Evolutionary conservation across 2,329 filamentous ascomycete species (phyloP), one percentile per base, ranked within the genome.

Genomic region (Fonsecaea monophora): DNA sequence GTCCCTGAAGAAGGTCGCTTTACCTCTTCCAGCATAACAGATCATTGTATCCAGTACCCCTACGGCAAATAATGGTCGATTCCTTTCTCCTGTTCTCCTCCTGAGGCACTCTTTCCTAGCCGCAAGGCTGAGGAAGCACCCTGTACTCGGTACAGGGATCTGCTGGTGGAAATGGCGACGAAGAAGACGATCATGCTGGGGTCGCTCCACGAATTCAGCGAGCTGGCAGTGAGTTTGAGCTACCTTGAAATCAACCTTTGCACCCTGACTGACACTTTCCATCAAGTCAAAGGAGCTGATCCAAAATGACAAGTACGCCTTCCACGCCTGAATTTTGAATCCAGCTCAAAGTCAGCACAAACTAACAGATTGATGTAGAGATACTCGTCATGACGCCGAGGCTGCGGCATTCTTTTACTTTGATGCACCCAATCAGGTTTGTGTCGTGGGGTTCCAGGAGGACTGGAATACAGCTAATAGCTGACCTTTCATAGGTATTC

Each of bases 381-480:
- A 70, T 45, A 58, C 68, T 45, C 61, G 63, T 18, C 38, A 65
- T 55, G 68, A 68, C 53, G 56, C 64, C 1, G 56, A 67, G 38
- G 38, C 35, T n/a, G 66, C 66, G 25, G 62, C 65, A 13, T 71
- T 71, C 53, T 40, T 71, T 21, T 62, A 60, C 18, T 70, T 67
- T 32, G 70, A 70, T 32, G 45, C 59, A n/a, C 8, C 54, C 37
- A 60, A 21, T 6, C 62, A 67, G 58, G 69, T 71, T 25, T 50
- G 65, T 55, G n/a, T 3, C 42, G 21, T 25, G 5, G 13, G 6
- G 42, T 9, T 25, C 15, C 3, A 12, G 9, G n/a, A 15, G 30
- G n/a, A 58, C 21, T 15, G 12, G 8, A 35, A 60, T 18, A 38
- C 40, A 15, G 40, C 70, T 71, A 54, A 71, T 54, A 18, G 15